Conservation (phyloP, 2,329 filamentous ascomycete genomes). For the Cercospora sesami region DNA sequence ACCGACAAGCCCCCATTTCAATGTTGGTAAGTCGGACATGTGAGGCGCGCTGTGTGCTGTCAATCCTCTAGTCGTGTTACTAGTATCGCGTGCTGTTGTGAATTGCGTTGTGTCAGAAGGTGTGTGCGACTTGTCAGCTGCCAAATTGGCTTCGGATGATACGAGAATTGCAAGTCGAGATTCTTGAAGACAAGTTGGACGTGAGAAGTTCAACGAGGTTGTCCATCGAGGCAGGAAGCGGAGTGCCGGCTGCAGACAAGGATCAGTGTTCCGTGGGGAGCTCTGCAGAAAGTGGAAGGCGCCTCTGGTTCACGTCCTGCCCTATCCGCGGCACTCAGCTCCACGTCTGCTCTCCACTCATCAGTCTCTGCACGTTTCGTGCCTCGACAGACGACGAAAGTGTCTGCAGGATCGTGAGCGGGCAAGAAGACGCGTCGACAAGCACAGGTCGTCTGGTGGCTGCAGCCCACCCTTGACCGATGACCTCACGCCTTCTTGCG, state of each 20-base stretch:
- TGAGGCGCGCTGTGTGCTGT: neutral
- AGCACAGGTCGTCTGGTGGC: neutral
- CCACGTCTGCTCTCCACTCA: neutral
- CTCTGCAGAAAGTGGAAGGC: neutral
- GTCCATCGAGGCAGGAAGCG: constrained; percentile 2
- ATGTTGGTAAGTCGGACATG: constrained; percentile 18
- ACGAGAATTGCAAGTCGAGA: neutral
- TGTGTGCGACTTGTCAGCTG: neutral
- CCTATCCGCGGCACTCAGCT: neutral
- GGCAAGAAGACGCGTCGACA: neutral
- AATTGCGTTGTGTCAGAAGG: neutral
- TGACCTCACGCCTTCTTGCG: neutral
- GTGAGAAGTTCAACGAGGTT: neutral
- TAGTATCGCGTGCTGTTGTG: neutral
- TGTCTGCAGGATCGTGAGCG: neutral
- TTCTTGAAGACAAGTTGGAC: neutral
- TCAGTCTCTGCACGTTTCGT: neutral
- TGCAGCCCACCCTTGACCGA: neutral
- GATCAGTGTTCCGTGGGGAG: neutral
- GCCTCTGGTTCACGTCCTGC: neutral
- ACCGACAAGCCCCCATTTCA: constrained; percentile 23
- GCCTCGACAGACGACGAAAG: neutral
- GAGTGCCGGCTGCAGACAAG: neutral
- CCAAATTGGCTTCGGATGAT: neutral
- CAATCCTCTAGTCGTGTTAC: neutral